A percentile compares a stretch with the other conserved stretches of the same genome.
Evolutionary conservation across 2,329 filamentous ascomycete genomes (phyloP).

Genomic region (Paecilomyces formosus): DNA sequence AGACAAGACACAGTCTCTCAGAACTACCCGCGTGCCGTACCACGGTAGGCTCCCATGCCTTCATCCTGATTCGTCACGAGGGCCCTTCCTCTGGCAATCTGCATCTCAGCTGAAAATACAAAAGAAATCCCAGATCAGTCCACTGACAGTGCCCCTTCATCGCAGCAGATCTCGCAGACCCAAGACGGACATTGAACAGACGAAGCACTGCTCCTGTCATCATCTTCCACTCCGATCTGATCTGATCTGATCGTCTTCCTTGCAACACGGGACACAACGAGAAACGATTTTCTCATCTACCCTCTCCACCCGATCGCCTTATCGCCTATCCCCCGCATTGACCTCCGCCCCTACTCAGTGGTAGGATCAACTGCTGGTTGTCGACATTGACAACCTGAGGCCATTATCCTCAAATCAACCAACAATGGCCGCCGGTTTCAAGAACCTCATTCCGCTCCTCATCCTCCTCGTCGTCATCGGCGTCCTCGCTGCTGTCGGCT

Average conservation of each 20-base stretch:
- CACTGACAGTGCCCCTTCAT: neutral
- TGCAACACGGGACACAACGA: neutral
- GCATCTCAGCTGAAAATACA: neutral
- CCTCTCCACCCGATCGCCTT: neutral
- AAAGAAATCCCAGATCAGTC: neutral
- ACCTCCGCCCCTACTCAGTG: neutral
- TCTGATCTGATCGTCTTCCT: neutral
- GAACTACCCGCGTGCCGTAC: too few relatives aligned
- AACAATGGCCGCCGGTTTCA: neutral
- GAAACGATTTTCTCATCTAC: neutral
- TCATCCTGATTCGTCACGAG: neutral
- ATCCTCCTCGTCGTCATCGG: constrained; percentile 49
- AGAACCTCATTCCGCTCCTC: constrained; percentile 47
- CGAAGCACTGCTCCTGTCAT: neutral
- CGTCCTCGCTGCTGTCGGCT: constrained; percentile 46
- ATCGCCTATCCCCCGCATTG: neutral
- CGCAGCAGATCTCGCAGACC: neutral
- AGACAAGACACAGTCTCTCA: too few relatives aligned
- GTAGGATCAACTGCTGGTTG: neutral
- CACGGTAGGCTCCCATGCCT: neutral
- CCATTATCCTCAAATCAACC: neutral
- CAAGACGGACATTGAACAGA: too few relatives aligned
- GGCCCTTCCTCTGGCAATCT: neutral
- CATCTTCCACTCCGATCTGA: neutral
- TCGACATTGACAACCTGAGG: neutral